Evolutionary conservation across 2,329 filamentous ascomycete species (phyloP).

Genomic region (Clonostachys sp.): DNA sequence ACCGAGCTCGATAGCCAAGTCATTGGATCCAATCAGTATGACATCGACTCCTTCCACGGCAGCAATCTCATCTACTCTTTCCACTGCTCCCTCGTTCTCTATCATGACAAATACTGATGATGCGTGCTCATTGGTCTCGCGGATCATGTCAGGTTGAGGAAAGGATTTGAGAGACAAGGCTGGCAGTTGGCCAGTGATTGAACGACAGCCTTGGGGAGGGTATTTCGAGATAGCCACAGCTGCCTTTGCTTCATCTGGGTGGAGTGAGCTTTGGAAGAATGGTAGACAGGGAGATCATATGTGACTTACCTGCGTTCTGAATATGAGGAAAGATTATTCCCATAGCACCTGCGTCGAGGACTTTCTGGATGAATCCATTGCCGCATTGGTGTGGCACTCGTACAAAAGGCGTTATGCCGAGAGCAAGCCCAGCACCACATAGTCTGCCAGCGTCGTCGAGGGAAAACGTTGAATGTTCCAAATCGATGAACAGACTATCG

Average conservation of each 20-base stretch:
- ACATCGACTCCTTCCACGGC: conserved; percentile 35
- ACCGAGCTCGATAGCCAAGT: conserved; percentile 25
- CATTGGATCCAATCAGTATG: conserved; percentile 39
- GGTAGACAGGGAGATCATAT: too few relatives aligned
- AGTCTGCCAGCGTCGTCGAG: conserved; percentile 16
- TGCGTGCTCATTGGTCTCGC: conserved; percentile 30
- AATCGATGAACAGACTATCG: conserved; percentile 26
- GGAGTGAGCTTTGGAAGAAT: not conserved
- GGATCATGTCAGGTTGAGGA: conserved; percentile 6
- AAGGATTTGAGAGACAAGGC: conserved; percentile 22
- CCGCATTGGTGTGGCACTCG: conserved; percentile 8
- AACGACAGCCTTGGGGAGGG: conserved; percentile 33
- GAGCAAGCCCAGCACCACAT: conserved; percentile 11
- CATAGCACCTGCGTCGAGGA: conserved; percentile 33
- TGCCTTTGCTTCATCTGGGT: conserved; percentile 21
- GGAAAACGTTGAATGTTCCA: conserved; percentile 23
- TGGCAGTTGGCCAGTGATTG: conserved; percentile 36
- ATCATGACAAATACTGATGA: conserved; percentile 39
- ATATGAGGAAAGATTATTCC: conserved; percentile 38
- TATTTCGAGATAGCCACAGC: conserved; percentile 36
- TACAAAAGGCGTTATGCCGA: conserved; percentile 12
- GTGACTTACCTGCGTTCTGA: conserved; percentile 21
- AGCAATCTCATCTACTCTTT: conserved; percentile 32
- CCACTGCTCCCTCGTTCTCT: conserved; percentile 33
- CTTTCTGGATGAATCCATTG: conserved; percentile 27